Evolutionary conservation across 2,329 filamentous ascomycete genomes (phyloP), one percentile per base, ranked within the genome.

Genomic region (Calonectria hawksworthii): DNA sequence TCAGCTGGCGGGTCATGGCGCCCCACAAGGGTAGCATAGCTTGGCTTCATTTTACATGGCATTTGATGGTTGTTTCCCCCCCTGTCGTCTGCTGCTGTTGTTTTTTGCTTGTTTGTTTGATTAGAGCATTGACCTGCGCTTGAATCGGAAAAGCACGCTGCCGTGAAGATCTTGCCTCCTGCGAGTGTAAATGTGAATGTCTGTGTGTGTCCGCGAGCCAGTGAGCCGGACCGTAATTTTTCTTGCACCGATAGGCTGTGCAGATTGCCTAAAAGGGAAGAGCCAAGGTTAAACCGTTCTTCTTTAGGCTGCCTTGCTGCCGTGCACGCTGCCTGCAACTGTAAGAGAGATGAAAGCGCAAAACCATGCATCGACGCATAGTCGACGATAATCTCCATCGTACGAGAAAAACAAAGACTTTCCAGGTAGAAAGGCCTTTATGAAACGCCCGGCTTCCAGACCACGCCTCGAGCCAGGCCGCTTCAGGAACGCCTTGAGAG

Each of bases 21-120:
- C 44, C 59, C 56, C 65, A 68, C 70, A 56, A 26, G 26, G 26
- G 23, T 34, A 23, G 32, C 32, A 26, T 47, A 30, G 44, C 34
- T 61, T 44, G 52, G 18, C 56, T 73, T 73, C 70, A 73, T 69
- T 73, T 68, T n/a, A 44, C 23, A n/a, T 51, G n/a, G 34, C 23
- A 47, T 47, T 23, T 47, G 21, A 23, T 47, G 21, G 44, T 47
- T 47, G 4, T 23, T 47, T 47, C 3, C n/a, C 41, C 18, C 41
- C 44, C n/a, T 47, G 44, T 23, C n/a, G n/a, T 32, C 44, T 47
- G n/a, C n/a, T n/a, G n/a, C 3, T 51, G 41, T 59, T 54, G 63
- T 65, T 59, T 44, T n/a, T n/a, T n/a, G n/a, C n/a, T n/a, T n/a
- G n/a, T n/a, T n/a, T 69, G 71, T 51, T 52, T 38, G 64, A 21